Evolutionary conservation across 306 rosid species (phyloP).

Genomic region (Aeschynomene evenia): DNA sequence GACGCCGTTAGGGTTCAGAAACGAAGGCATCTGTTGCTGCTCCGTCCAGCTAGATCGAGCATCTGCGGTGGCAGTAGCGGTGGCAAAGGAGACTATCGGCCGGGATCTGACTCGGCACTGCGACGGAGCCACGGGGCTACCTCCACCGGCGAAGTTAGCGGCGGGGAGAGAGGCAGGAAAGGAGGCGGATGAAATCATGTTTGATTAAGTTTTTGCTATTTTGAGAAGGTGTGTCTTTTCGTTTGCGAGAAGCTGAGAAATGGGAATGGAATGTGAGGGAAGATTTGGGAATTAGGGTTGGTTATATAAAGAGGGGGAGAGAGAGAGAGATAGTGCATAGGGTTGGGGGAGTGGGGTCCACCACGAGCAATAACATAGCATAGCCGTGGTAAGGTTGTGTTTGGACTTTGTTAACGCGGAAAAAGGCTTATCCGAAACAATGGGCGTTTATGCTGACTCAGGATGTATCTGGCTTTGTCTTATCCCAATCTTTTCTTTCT

Average conservation of each 20-base stretch:
- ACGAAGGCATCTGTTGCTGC: slow-evolving; percentile 43
- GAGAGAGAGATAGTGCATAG: background rate
- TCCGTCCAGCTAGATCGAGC: slow-evolving; percentile 43
- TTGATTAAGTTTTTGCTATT: background rate
- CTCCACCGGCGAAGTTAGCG: slow-evolving; percentile 8
- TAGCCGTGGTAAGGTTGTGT: slow-evolving; percentile 21
- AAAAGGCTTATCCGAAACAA: slow-evolving; percentile 38
- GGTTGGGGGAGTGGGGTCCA: slow-evolving; percentile 22
- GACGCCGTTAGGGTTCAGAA: slow-evolving; percentile 25
- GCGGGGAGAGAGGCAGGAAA: slow-evolving; percentile 29
- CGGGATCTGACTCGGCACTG: slow-evolving; percentile 21
- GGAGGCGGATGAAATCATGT: slow-evolving; percentile 23
- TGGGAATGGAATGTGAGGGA: slow-evolving; percentile 2
- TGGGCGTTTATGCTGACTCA: slow-evolving; percentile 41
- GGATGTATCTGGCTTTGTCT: slow-evolving; percentile 4
- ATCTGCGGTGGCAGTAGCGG: slow-evolving; percentile 43
- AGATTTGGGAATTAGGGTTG: background rate
- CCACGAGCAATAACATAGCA: background rate
- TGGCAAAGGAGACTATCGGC: slow-evolving; percentile 27
- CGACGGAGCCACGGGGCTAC: background rate
- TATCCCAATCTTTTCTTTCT: too few species aligned
- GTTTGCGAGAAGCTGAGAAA: background rate
- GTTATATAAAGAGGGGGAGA: background rate
- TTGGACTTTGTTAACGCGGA: background rate
- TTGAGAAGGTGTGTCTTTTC: background rate